Evolutionary conservation across 768 basidiomycete genomes (phyloP).

Genomic region (Lepiota subincarnata): DNA sequence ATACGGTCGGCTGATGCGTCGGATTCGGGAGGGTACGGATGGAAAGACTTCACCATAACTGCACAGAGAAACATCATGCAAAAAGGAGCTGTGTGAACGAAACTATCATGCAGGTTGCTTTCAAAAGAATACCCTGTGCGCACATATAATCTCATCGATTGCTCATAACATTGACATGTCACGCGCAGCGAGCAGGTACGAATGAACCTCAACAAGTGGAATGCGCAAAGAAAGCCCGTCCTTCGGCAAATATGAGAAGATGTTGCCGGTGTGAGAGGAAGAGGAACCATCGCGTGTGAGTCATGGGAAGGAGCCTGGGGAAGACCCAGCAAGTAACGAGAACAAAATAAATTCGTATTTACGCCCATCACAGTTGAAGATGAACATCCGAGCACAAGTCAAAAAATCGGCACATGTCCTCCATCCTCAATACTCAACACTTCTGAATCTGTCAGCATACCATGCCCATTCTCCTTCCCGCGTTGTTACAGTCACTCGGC

Average conservation of each 20-base stretch:
- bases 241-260: slow-evolving; percentile 55
- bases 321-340: too few relatives aligned
- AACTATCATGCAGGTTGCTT: slow-evolving; percentile 27
- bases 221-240: slow-evolving; percentile 59
- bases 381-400: too few relatives aligned
- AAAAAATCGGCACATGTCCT: too few relatives aligned
- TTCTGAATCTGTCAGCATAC: slow-evolving; percentile 29
- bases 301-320: too few relatives aligned
- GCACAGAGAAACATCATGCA: slow-evolving; percentile 64
- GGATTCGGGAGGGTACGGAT: slow-evolving; percentile 47
- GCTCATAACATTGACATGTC: slow-evolving; percentile 41
- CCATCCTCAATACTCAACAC: slow-evolving; percentile 28
- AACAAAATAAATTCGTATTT: too few relatives aligned
- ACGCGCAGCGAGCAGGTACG: slow-evolving; percentile 48
- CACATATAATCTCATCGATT: slow-evolving; percentile 62
- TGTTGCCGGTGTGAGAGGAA: neutral
- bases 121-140: slow-evolving; percentile 18
- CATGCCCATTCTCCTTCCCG: too few relatives aligned
- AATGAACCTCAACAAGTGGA: slow-evolving; percentile 56
- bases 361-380: too few relatives aligned
- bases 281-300: too few relatives aligned
- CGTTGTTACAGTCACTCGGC: neutral
- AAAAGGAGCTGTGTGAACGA: slow-evolving; percentile 66
- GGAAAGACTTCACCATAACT: slow-evolving; percentile 52
- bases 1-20: too few relatives aligned